Evolutionary conservation across 75 land plant genomes (phyloP), one percentile per base, ranked within the genome.

Genomic region (Pinus albicaulis): DNA sequence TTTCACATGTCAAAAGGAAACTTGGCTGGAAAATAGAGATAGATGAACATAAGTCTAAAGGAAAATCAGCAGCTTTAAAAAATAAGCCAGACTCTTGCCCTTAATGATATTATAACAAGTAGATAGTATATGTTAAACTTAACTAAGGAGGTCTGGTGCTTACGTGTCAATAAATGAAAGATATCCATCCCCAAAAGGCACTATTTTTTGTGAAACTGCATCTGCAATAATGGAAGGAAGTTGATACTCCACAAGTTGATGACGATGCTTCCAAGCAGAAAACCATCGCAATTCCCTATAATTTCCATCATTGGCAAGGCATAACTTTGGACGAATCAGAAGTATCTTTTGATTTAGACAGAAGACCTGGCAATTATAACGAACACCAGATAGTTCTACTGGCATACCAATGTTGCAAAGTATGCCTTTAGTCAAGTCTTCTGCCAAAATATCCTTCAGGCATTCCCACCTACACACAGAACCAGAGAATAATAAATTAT

Each of bases 361-460:
- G 22, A 95, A 81, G 55, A 95, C 94, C 77, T 92, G 88, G 81
- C 98, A 94, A 79, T 98, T 98, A 84, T 98, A 98, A 64, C 98
- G 96, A 74, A 88, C 96, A 59, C 96, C 88, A 41, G 85, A 86
- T 59, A 85, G 82, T 26, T 85, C 88, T 1, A 98, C 83, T 19
- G 99, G 99, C 90, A 98, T 89, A 14, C 99, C 99, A 76, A 98
- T 82, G 86, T 93, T 91, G 79, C 99, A 95, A 20, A 98, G 74
- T 53, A 98, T 89, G 62, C 89, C 90, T 76, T 95, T 85, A 0
- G 99, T 98, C 89, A 88, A 84, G 73, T 91, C 98, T 65, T 92
- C 90, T 14, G 80, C 77, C 55, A 98, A 71, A 74, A 98, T 80
- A 22, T 95, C 96, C 55, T 88, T 91, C 74, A 98, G 77, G 75